Base-by-base conservation (phyloP, 768 basidiomycete species). In the Amyloporia xantha region DNA sequence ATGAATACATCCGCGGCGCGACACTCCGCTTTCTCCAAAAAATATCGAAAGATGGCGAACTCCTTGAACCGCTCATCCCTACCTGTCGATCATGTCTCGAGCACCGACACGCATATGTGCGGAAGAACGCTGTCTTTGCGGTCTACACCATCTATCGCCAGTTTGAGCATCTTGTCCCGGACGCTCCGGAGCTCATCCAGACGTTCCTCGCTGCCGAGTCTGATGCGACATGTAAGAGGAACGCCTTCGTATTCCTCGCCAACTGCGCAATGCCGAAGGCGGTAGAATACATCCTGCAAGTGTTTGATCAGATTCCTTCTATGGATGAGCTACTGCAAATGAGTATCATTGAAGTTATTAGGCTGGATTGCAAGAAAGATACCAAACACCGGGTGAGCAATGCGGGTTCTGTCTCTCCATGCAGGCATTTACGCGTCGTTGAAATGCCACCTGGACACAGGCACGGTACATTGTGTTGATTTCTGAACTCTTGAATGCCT, bases 1-100 rank as follows among this genome's bases (percentile, higher is more conserved):
- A 99, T 60, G 96, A 99, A 73, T 99, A 97, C 66, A 96, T 99
- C 59, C 89, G 96, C 30, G 96, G 96, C 39, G 91, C 93, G n/a
- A 94, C 91, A 10, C 80, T 98, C 27, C 86, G 96, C 21, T 95
- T 94, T 71, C 77, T 98, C 11, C 91, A 95, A 70, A 99, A 99
- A 73, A 86, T 99, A 45, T 77, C 86, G 15, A 86, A 88, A 66
- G 96, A 98, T 58, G 73, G 81, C 2, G 96, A 99, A 65, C 80
- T 98, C 11, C 79, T 98, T 21, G 96, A 98, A 71, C 96, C 96
- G 21, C 81, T 98, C 53, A 79, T 98, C 51, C 96, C 96, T 11
- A 92, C 86, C 36, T 91, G 91, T 64, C 84, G 95, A 25, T 75
- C 89, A 27, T 97, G 94, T 65, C 81, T 98, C 49, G 94, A 99